Percentiles rank a stretch among this genome's conserved stretches.
Conservation (phyloP, 495 filamentous ascomycete genomes). For the Aspergillus coremiiformis region DNA sequence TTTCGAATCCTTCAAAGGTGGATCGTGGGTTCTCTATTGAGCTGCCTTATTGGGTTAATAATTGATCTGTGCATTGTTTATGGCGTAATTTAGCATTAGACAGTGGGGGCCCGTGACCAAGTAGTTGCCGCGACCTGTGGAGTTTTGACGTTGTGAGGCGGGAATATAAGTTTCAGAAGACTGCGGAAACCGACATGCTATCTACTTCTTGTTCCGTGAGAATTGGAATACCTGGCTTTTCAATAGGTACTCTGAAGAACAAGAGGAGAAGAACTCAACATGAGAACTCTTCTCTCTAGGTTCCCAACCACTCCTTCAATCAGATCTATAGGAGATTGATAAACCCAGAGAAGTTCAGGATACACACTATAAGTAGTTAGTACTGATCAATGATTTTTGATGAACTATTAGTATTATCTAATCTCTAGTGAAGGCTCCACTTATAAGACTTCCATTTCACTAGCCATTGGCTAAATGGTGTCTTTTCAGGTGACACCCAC, state of each 20-base stretch:
- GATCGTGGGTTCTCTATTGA: neutral
- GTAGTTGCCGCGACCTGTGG: no score
- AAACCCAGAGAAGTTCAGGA: no score
- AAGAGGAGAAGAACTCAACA: neutral
- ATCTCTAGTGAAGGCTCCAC: neutral
- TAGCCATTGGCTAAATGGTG: neutral
- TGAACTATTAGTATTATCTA: neutral
- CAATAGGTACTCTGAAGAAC: neutral
- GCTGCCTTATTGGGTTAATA: neutral
- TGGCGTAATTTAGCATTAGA: neutral
- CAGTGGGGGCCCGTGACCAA: no score
- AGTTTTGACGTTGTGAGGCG: slow-evolving; percentile 1
- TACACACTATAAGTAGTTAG: no score
- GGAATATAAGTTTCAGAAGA: neutral
- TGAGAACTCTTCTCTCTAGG: neutral
- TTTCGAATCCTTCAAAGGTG: no score
- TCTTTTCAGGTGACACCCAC: neutral
- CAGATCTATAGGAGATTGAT: no score
- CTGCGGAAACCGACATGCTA: no score
- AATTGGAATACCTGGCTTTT: no score
- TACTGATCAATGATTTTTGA: neutral
- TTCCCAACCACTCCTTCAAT: neutral
- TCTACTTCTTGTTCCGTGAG: no score
- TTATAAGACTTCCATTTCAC: neutral
- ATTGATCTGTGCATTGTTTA: neutral